Percentiles rank a stretch among this genome's conserved stretches.
These are phyloP conservation scores for Fusarium chuoi DNA, from an alignment of 2,329 filamentous ascomycete genomes.

Conservation along the genomic window DNA sequence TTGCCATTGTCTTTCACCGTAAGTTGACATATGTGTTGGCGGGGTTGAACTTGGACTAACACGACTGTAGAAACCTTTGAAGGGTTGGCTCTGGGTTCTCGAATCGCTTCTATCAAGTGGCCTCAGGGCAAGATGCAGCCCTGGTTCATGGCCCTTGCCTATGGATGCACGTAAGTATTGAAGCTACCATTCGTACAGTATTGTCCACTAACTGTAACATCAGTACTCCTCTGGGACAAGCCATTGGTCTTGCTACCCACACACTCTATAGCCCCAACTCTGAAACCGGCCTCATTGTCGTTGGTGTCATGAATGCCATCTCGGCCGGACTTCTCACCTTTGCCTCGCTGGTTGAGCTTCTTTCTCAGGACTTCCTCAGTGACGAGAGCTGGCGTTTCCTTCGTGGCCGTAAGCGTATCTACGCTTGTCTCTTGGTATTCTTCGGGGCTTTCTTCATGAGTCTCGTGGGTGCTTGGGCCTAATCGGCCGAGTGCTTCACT, in stretches of 20 bases:
- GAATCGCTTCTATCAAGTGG: slow-evolving; percentile 68
- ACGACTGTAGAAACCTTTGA: slow-evolving; percentile 55
- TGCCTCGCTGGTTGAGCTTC: slow-evolving; percentile 75
- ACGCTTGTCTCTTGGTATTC: slow-evolving; percentile 67
- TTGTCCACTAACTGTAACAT: slow-evolving; percentile 30
- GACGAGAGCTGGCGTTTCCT: slow-evolving; percentile 70
- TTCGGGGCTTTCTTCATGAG: slow-evolving; percentile 71
- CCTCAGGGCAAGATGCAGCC: slow-evolving; percentile 56
- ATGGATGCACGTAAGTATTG: slow-evolving; percentile 61
- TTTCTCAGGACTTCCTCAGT: slow-evolving; percentile 77
- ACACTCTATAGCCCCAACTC: slow-evolving; percentile 75
- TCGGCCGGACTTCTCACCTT: slow-evolving; percentile 77
- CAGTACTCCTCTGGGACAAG: slow-evolving; percentile 77
- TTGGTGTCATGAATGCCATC: slow-evolving; percentile 79
- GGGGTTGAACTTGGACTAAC: background rate
- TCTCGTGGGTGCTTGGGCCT: slow-evolving; percentile 72
- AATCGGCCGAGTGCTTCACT: slow-evolving; percentile 20
- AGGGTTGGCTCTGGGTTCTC: slow-evolving; percentile 71
- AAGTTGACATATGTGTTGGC: background rate
- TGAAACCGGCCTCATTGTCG: slow-evolving; percentile 73
- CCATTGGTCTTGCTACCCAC: slow-evolving; percentile 76
- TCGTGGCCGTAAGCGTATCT: slow-evolving; percentile 62
- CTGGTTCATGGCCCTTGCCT: slow-evolving; percentile 67
- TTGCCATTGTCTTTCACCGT: slow-evolving; percentile 82
- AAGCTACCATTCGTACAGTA: background rate